Base-by-base conservation (phyloP, 2,329 filamentous ascomycete species). In the Beauveria sp. region DNA sequence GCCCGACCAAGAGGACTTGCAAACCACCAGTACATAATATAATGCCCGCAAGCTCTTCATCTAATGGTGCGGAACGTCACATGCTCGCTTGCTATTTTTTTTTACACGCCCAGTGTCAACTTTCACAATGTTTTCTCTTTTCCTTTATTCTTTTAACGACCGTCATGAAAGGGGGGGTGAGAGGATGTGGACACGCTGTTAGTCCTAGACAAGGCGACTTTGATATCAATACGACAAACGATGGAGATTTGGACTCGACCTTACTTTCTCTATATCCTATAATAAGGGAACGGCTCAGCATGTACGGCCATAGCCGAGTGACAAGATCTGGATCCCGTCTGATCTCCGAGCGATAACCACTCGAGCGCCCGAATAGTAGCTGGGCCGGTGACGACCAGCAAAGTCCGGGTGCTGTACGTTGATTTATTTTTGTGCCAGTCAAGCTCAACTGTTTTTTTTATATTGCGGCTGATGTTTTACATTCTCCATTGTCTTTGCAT, bases 321-420 rank as follows among this genome's bases (percentile, higher is more conserved):
- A 30, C 6, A 10, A 30, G 26, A 51, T 51, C 48, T 51, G 48
- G 48, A 51, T 34, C 48, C 48, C 48, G 48, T 55, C 52, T 24
- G 55, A 58, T 58, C 55, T 58, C 55, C 46, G 55, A 58, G 46
- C 55, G 46, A 58, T 51, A 58, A 50, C 30, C 55, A 51, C 55
- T 50, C 46, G 55, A 58, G 55, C 46, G 46, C 55, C 37, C 9
- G 37, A 58, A 41, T 58, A 58, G 55, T 58, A 58, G 55, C 46
- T 58, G 55, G 55, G 46, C 26, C 55, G 46, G 55, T 58, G 55
- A 58, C 55, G 46, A 58, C 44, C 55, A 58, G 46, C 55, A 34
- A 58, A 58, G 20, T 50, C 55, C 37, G 46, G 55, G 55, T 58
- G 55, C 44, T 58, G 55, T 58, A 50, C 55, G 46, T 50, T 40